These are phyloP conservation scores for Stylonectria norvegica DNA, from an alignment of 2,329 filamentous ascomycete species.

Conservation along the genomic window DNA sequence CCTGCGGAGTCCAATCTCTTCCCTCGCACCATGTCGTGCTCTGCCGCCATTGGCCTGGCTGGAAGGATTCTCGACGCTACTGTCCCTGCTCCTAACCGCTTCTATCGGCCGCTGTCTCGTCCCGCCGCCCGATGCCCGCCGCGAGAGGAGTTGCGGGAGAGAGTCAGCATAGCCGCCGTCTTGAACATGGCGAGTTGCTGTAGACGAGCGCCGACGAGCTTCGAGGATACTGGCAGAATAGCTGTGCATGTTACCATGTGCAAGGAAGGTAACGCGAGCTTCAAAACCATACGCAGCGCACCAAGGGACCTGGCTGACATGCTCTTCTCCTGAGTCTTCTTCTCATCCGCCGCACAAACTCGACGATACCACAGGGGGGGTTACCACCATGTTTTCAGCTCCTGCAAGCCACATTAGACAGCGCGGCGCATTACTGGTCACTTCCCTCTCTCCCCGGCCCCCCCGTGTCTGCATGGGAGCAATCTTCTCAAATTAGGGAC, in stretches of 20 bases:
- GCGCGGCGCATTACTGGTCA: slow-evolving; percentile 23
- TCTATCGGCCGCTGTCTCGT: too few species aligned
- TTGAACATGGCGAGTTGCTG: too few species aligned
- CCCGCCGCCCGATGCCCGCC: too few species aligned
- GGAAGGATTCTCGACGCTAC: slow-evolving; percentile 9
- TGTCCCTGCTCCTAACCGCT: background rate
- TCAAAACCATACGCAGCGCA: background rate
- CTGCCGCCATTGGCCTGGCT: slow-evolving; percentile 6
- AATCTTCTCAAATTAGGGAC: slow-evolving; percentile 26
- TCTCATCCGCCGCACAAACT: too few species aligned
- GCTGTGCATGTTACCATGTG: background rate
- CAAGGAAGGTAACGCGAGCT: background rate
- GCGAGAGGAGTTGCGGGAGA: too few species aligned
- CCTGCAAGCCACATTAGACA: slow-evolving; percentile 31
- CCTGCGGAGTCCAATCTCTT: slow-evolving; percentile 10
- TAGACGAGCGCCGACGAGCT: too few species aligned
- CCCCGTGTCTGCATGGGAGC: slow-evolving; percentile 19
- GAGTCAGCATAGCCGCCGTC: too few species aligned
- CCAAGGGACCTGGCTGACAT: too few species aligned
- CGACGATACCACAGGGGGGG: too few species aligned
- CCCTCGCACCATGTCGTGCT: slow-evolving; percentile 1
- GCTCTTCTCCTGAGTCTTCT: too few species aligned
- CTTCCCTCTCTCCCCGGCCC: slow-evolving; percentile 16
- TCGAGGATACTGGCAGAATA: too few species aligned
- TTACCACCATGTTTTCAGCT: slow-evolving; percentile 32